Base-by-base conservation (phyloP, 1,139 yeast genomes). In the Yamadazyma taylorii region DNA sequence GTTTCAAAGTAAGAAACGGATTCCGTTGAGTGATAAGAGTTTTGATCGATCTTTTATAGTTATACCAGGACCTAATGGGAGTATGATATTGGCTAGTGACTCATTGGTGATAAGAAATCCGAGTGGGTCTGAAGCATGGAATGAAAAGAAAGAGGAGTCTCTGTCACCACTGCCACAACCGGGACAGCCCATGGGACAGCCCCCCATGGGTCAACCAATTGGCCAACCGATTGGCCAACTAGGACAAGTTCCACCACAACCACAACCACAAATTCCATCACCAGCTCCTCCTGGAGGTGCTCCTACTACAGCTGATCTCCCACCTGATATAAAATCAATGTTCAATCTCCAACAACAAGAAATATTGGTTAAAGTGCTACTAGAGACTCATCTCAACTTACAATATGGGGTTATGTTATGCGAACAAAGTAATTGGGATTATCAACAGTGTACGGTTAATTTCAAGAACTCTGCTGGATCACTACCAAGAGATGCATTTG, bases 371-470 rank as follows among this genome's bases (percentile, higher is more conserved):
- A 81, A 76, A 50, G 66, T 92, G 19, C 76, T 84, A 60, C 60
- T 75, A 33, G 89, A 85, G 47, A 92, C 97, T 0, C 79, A 81
- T 39, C 66, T 92, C 47, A 89, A 78, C 49, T 69, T 86, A 17
- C 85, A 85, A 51, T 92, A 81, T 58, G 87, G 94, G 1, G 64
- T 81, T 24, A 79, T 90, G 88, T 74, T 94, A 35, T 85, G 92
- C 37, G 90, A 89, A 55, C 96, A 89, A 58, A 88, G 96, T 52
- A 74, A 78, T 39, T 90, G 95, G 90, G 85, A 87, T 60, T 81
- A 78, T 50, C 81, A 78, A 34, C 75, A 69, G 41, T 90, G 96
- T 29, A 67, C 79, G 16, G 72, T 73, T 34, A 81, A 87, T 45
- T 92, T 90, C 62, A 78, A 80, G 50, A 80, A 76, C 48, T 83